These are phyloP conservation scores for Skeletonema menzelii DNA, from an alignment of 108 stramenopile species.

Conservation along the genomic window DNA sequence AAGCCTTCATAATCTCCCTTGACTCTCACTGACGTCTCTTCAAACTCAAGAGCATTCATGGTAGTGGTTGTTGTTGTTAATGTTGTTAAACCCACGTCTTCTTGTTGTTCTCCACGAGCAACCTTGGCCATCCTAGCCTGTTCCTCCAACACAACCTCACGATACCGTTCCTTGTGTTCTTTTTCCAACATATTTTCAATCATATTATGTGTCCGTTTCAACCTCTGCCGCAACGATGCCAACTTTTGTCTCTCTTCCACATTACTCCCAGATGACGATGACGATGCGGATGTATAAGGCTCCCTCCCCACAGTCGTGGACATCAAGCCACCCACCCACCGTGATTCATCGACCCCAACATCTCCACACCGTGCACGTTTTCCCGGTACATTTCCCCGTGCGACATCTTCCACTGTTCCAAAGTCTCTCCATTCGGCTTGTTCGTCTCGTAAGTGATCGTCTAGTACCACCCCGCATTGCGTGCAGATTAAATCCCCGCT, in stretches of 20 bases:
- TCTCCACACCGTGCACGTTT: slow-evolving; percentile 20
- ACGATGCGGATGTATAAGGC: neutral
- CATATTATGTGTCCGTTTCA: slow-evolving; percentile 25
- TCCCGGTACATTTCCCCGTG: neutral
- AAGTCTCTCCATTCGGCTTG: slow-evolving; percentile 36
- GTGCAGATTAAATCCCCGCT: slow-evolving; percentile 33
- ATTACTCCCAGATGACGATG: neutral
- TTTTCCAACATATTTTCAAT: slow-evolving; percentile 27
- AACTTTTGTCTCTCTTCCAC: neutral
- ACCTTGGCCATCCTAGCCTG: slow-evolving; percentile 15
- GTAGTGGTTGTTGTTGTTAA: too few relatives aligned
- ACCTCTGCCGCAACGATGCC: neutral
- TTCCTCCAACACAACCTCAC: slow-evolving; percentile 14
- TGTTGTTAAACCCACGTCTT: too few relatives aligned
- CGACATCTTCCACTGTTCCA: slow-evolving; percentile 7
- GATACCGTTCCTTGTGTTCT: slow-evolving; percentile 10
- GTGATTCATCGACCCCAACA: slow-evolving; percentile 17
- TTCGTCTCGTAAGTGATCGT: slow-evolving; percentile 14
- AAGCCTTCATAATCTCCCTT: slow-evolving; percentile 27
- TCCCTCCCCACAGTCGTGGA: slow-evolving; percentile 26
- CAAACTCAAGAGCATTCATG: neutral
- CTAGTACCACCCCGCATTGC: slow-evolving; percentile 30
- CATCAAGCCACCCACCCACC: slow-evolving; percentile 29
- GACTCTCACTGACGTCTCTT: neutral
- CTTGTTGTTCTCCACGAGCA: slow-evolving; percentile 19